Evolutionary conservation across 345 rosid genomes (phyloP).

Genomic region (Bruguiera parviflora): DNA sequence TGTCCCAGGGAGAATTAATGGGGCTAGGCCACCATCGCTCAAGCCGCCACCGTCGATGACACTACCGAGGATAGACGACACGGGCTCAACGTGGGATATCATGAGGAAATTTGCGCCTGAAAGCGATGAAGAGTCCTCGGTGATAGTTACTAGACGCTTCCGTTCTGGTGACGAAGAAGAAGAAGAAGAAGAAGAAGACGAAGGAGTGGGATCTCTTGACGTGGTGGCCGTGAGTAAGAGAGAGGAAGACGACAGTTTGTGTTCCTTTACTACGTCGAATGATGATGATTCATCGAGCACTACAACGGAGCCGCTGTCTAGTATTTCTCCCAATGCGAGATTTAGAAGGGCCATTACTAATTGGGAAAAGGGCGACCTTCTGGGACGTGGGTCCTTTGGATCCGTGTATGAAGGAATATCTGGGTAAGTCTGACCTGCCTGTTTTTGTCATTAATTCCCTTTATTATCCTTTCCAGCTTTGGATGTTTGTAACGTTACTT

Average conservation of each 20-base stretch:
- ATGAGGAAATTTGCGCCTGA: slow-evolving; percentile 50
- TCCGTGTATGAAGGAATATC: slow-evolving; percentile 69
- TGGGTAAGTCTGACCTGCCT: slow-evolving; percentile 42
- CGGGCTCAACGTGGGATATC: slow-evolving; percentile 78
- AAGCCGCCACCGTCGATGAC: slow-evolving; percentile 68
- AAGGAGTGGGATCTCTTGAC: slow-evolving; percentile 13
- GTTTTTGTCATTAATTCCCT: background rate
- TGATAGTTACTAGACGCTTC: slow-evolving; percentile 3
- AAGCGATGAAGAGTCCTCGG: slow-evolving; percentile 16
- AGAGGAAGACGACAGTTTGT: slow-evolving; percentile 27
- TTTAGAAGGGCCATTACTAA: slow-evolving; percentile 37
- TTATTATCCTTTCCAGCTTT: background rate
- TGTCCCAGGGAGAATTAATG: slow-evolving; percentile 52
- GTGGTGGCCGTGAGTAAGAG: slow-evolving; percentile 16
- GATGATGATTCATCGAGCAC: slow-evolving; percentile 77
- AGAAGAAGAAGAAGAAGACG: slow-evolving; percentile 22
- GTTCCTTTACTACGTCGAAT: slow-evolving; percentile 53
- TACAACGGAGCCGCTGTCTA: slow-evolving; percentile 51
- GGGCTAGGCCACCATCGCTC: slow-evolving; percentile 61
- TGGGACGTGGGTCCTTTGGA: slow-evolving; percentile 79
- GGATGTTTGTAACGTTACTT: no score
- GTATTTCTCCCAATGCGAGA: slow-evolving; percentile 60
- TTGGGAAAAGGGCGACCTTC: slow-evolving; percentile 67
- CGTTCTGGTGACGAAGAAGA: slow-evolving; percentile 38
- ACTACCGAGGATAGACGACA: slow-evolving; percentile 38